A percentile compares a stretch with the other conserved stretches of the same genome.
phyloP scores from a whole-genome alignment of 2,329 filamentous ascomycete genomes.

The Aureobasidium sp. region DNA sequence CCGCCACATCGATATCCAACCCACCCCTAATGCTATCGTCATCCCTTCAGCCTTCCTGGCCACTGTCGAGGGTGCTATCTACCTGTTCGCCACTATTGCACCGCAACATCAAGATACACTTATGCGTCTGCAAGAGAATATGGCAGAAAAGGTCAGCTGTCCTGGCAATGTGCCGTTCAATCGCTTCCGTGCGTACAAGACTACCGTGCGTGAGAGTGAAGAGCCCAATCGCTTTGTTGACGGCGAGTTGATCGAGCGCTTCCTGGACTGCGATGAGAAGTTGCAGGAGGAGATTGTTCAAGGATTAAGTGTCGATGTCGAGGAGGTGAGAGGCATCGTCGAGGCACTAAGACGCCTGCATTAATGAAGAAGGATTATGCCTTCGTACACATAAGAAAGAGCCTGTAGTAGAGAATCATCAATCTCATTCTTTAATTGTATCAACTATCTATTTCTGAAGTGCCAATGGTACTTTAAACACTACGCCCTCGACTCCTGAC shows the following conservation, averaged over 20 bases:
- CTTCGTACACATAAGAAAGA: too few relatives aligned
- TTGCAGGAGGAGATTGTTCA: slow-evolving; percentile 48
- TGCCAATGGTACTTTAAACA: too few relatives aligned
- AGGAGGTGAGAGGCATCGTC: slow-evolving; percentile 53
- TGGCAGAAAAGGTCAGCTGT: slow-evolving; percentile 59
- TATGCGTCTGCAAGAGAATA: slow-evolving; percentile 67
- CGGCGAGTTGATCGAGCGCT: slow-evolving; percentile 81
- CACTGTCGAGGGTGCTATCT: slow-evolving; percentile 87
- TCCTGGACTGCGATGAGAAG: slow-evolving; percentile 62
- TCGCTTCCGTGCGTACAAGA: slow-evolving; percentile 75
- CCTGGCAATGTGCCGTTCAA: slow-evolving; percentile 71
- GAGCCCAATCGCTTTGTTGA: slow-evolving; percentile 85
- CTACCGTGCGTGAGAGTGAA: slow-evolving; percentile 59
- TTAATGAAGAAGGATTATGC: slow-evolving; percentile 18
- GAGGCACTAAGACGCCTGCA: slow-evolving; percentile 49
- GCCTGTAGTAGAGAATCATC: too few relatives aligned
- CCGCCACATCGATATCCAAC: slow-evolving; percentile 61
- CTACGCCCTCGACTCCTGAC: too few relatives aligned
- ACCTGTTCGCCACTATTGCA: slow-evolving; percentile 76
- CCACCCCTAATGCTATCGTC: slow-evolving; percentile 59
- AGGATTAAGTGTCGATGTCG: slow-evolving; percentile 48
- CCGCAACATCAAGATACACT: slow-evolving; percentile 68
- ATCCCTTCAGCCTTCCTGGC: slow-evolving; percentile 79
- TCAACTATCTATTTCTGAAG: too few relatives aligned
- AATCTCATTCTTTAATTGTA: too few relatives aligned